Base-by-base conservation (phyloP, 495 filamentous ascomycete genomes). In the Aspergillus carlsbadensis region DNA sequence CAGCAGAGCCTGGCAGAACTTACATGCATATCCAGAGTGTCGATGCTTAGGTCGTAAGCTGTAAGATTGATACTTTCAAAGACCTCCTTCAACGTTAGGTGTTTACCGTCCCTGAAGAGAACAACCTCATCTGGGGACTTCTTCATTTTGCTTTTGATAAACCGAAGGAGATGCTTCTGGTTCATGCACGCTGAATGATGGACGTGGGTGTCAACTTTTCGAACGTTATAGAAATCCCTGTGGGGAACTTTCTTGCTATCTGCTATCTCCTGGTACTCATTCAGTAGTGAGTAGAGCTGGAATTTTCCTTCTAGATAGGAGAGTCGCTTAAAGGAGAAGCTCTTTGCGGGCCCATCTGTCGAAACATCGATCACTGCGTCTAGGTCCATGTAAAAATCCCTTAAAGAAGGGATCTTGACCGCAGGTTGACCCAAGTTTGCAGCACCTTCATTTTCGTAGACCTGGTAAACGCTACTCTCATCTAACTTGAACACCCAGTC, bases 151-250 rank as follows among this genome's bases (percentile, higher is more conserved):
- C 90, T 96, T 71, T 98, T 98, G 73, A 98, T 98, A 71, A 98
- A 98, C 36, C 94, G 89, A 56, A 98, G 79, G 39, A 98, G 76
- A 79, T 98, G 94, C 66, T 98, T 98, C 75, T 98, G 94, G 70
- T 98, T 98, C 94, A 98, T 98, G 69, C 95, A 98, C 36, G 94
- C 95, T 5, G 94, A 98, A 70, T 98, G 94, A 70, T 98, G 94
- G 57, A 98, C 94, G 79, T 98, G 94, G 13, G 94, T 98, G 70
- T 98, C 94, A 20, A 98, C 95, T 70, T 98, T 98, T 57, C 94
- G 82, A 46, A 98, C 94, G 65, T 98, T 98, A 75, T 98, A 98
- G 65, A 98, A 98, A 71, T 98, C 94, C 74, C 94, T 83, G 69
- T 98, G 94, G 22, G 94, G 94, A 10, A 98, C 95, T 65, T 84